Evolutionary conservation across 1,284 basidiomycete genomes (phyloP).

Genomic region (Apiotrichum laibachii): DNA sequence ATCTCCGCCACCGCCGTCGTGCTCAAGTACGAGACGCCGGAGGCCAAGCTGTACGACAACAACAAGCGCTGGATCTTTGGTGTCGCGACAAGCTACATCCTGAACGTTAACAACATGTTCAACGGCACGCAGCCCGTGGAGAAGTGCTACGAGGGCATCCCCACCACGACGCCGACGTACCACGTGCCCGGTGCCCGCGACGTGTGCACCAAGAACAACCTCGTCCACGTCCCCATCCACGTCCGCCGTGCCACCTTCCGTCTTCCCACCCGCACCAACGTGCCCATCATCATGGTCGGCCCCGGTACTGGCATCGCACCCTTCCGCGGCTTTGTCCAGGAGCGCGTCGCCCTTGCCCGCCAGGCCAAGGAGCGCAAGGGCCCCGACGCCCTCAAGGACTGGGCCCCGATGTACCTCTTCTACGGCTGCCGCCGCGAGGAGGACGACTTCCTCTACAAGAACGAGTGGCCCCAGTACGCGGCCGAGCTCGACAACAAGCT

Average conservation of each 20-base stretch:
- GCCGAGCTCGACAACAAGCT: slow-evolving; percentile 89
- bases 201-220: slow-evolving; percentile 62
- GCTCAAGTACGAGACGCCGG: slow-evolving; percentile 76
- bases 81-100: slow-evolving; percentile 83
- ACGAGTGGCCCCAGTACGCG: slow-evolving; percentile 88
- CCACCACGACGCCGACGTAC: slow-evolving; percentile 61
- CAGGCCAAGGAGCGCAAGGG: slow-evolving; percentile 92
- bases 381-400: slow-evolving; percentile 80
- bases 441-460: slow-evolving; percentile 89
- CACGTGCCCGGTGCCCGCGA: slow-evolving; percentile 84
- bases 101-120: slow-evolving; percentile 79
- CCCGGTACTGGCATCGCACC: slow-evolving; percentile 97
- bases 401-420: slow-evolving; percentile 92
- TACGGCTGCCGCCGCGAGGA: slow-evolving; percentile 87
- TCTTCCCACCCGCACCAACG: slow-evolving; percentile 93
- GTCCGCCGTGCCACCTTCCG: slow-evolving; percentile 95
- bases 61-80: slow-evolving; percentile 66
- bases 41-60: slow-evolving; percentile 56
- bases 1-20: slow-evolving; percentile 96
- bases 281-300: slow-evolving; percentile 97
- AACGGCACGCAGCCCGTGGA: slow-evolving; percentile 6
- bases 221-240: slow-evolving; percentile 87
- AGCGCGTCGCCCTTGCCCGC: slow-evolving; percentile 89
- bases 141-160: slow-evolving; percentile 9
- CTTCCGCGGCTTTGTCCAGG: slow-evolving; percentile 97